Evolutionary conservation across 352 stramenopile species (phyloP).

Genomic region (Phytophthora europaea): DNA sequence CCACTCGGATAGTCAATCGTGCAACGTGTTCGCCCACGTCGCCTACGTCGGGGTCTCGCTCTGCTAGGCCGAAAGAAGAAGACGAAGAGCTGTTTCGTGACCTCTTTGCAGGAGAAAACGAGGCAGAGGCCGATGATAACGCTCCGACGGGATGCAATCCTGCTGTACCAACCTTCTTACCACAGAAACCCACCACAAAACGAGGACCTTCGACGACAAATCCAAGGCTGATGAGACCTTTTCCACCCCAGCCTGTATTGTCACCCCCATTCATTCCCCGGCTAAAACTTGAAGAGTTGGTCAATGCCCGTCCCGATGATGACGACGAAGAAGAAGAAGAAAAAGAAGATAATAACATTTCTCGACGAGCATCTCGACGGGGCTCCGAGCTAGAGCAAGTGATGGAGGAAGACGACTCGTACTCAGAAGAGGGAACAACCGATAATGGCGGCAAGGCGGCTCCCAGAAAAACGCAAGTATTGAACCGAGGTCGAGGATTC

Average conservation of each 20-base stretch:
- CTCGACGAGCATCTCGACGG: slow-evolving; percentile 7
- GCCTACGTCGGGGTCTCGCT: slow-evolving; percentile 9
- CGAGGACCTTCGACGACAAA: slow-evolving; percentile 12
- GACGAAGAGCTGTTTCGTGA: slow-evolving; percentile 81
- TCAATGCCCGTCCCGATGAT: slow-evolving; percentile 44
- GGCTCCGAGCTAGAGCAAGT: slow-evolving; percentile 33
- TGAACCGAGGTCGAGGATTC: slow-evolving; percentile 5
- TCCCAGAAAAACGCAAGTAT: slow-evolving; percentile 1
- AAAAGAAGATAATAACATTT: slow-evolving; percentile 18
- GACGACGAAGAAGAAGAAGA: slow-evolving; percentile 18
- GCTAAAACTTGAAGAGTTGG: slow-evolving; percentile 59
- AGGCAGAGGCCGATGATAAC: slow-evolving; percentile 13
- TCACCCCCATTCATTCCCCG: slow-evolving; percentile 41
- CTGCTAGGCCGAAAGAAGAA: slow-evolving; percentile 37
- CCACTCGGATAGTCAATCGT: slow-evolving; percentile 44
- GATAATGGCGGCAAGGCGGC: neutral
- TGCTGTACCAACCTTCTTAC: slow-evolving; percentile 16
- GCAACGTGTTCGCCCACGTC: slow-evolving; percentile 30
- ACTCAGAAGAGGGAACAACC: slow-evolving; percentile 31
- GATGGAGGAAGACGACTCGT: slow-evolving; percentile 29
- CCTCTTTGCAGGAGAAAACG: slow-evolving; percentile 56
- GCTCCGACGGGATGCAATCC: neutral
- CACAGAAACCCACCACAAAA: slow-evolving; percentile 24
- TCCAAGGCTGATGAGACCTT: slow-evolving; percentile 19
- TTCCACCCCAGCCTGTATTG: slow-evolving; percentile 6